Evolutionary conservation across 805 yeast genomes (phyloP), one percentile per base, ranked within the genome.

Genomic region (Metschnikowia lunata): DNA sequence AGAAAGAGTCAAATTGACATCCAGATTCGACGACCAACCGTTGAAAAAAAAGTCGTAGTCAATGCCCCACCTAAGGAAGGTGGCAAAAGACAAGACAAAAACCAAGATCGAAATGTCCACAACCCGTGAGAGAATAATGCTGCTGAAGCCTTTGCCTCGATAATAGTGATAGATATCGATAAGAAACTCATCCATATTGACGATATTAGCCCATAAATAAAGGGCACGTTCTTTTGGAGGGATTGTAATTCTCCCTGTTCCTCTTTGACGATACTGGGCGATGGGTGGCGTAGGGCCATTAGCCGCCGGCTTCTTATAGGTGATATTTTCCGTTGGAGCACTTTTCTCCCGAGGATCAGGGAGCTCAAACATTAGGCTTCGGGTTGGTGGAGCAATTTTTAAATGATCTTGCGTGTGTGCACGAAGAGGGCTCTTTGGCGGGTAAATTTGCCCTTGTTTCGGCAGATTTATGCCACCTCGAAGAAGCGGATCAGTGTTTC

Each of bases 191-290:
- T 93, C 99, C 61, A 93, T 74, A 62, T 93, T 93, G 53, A 86
- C 88, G 23, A 93, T 88, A 57, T 93, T 93, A 1, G 98, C 96
- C 98, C 99, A 93, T 48, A 88, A 76, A 88, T 97, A 93, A 13
- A 86, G 69, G 0, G 98, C 96, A 39, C 88, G 69, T 58, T 90
- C 97, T 38, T 62, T 64, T 4, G 75, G 75, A 12, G 75, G 74
- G 18, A 71, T 69, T 6, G 63, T 39, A 29, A 50, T 31, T 36
- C 50, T 40, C 31, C 40, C 49, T 7, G 40, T 11, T 27, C 46
- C 42, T 18, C 23, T 18, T 5, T 27, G 34, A 12, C 47, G 34
- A 42, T 37, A 44, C 28, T 31, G 48, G 3, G 46, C 9, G 23
- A 8, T 15, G 7, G 13, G 12, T 8, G 36, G 33, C 12, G 12